Conservation (phyloP, 805 yeast species). For the Candida krabiensis region DNA sequence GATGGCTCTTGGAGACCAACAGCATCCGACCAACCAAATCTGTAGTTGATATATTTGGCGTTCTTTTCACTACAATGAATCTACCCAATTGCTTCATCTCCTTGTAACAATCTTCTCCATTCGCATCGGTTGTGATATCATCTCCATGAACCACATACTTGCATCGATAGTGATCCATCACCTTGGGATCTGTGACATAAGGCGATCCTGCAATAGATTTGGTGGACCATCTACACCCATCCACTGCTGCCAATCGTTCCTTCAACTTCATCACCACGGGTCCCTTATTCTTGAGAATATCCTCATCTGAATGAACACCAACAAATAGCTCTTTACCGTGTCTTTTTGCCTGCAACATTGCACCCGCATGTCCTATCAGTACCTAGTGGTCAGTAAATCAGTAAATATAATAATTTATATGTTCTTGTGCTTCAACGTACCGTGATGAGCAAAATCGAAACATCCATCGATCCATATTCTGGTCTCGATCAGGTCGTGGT, state of each 20-base stretch:
- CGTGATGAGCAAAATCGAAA: slow-evolving; percentile 97
- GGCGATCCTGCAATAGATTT: slow-evolving; percentile 77
- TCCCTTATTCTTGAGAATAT: slow-evolving; percentile 79
- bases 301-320: slow-evolving; percentile 93
- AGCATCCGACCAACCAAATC: slow-evolving; percentile 91
- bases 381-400: neutral
- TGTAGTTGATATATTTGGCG: slow-evolving; percentile 92
- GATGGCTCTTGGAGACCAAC: slow-evolving; percentile 58
- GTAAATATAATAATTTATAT: slow-evolving; percentile 23
- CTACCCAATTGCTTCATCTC: slow-evolving; percentile 80
- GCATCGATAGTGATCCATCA: slow-evolving; percentile 75
- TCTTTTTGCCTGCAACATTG: slow-evolving; percentile 88
- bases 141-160: slow-evolving; percentile 97
- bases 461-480: slow-evolving; percentile 97
- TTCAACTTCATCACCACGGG: slow-evolving; percentile 86
- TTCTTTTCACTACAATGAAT: slow-evolving; percentile 87
- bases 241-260: slow-evolving; percentile 83
- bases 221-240: slow-evolving; percentile 89
- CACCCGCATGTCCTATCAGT: slow-evolving; percentile 79
- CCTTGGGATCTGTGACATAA: slow-evolving; percentile 83
- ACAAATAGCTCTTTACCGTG: slow-evolving; percentile 74
- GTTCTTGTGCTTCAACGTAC: slow-evolving; percentile 31
- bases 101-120: slow-evolving; percentile 92
- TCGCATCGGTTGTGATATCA: slow-evolving; percentile 94
- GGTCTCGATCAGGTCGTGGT: slow-evolving; percentile 23